Evolutionary conservation across 805 yeast species (phyloP).

Genomic region (Teunomyces atbi): DNA sequence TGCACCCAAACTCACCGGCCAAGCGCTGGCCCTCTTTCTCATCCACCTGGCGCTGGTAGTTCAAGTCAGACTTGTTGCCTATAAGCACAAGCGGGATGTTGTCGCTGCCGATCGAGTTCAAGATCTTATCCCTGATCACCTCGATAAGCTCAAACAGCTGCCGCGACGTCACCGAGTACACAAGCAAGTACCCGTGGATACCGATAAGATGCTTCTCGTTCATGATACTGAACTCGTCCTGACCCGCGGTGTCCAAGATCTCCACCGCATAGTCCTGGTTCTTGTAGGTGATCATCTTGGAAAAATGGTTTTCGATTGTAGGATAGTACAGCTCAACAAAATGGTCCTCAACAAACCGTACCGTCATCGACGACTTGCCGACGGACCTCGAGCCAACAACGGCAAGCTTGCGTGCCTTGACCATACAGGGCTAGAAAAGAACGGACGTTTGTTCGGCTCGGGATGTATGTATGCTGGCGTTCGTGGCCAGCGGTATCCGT

Average conservation of each 20-base stretch:
- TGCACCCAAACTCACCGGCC: slow-evolving; percentile 44
- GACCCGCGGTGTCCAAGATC: slow-evolving; percentile 90
- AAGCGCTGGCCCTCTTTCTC: slow-evolving; percentile 36
- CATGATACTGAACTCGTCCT: slow-evolving; percentile 81
- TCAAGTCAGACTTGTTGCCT: slow-evolving; percentile 74
- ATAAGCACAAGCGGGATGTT: slow-evolving; percentile 46
- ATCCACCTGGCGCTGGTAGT: slow-evolving; percentile 58
- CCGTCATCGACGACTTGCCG: slow-evolving; percentile 83
- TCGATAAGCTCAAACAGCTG: slow-evolving; percentile 75
- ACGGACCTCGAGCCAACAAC: slow-evolving; percentile 87
- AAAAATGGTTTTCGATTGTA: slow-evolving; percentile 83
- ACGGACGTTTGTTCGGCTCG: neutral
- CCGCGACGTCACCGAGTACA: slow-evolving; percentile 77
- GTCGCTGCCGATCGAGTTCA: slow-evolving; percentile 59
- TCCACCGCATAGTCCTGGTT: slow-evolving; percentile 79
- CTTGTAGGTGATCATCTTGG: slow-evolving; percentile 64
- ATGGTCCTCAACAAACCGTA: slow-evolving; percentile 82
- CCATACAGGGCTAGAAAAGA: slow-evolving; percentile 20
- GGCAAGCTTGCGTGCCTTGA: slow-evolving; percentile 70
- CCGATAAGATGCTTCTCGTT: slow-evolving; percentile 78
- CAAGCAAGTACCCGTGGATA: slow-evolving; percentile 78
- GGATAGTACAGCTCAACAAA: slow-evolving; percentile 89
- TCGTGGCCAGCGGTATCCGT: neutral
- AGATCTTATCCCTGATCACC: slow-evolving; percentile 77
- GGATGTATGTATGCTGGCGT: neutral